Percentiles rank a stretch among this genome's conserved stretches.
Evolutionary conservation across 257 asterid genomes (phyloP).

Genomic region (Nicotiana knightiana): DNA sequence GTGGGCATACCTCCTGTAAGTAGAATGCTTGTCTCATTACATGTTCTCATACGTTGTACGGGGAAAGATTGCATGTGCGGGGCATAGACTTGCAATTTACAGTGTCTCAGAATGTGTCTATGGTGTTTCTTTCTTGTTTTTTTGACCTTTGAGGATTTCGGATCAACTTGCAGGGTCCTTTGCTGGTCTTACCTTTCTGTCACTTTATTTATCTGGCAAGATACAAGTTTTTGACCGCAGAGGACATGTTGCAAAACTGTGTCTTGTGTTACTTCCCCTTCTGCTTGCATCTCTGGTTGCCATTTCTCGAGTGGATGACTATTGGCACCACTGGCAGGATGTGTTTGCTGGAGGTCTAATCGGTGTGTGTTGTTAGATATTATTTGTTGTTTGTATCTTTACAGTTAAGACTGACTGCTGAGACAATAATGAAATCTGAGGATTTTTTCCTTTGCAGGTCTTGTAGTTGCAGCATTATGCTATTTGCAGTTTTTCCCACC

Average conservation of each 20-base stretch:
- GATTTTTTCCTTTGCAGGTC: slow-evolving; percentile 36
- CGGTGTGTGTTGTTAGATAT: slow-evolving; percentile 38
- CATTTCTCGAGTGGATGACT: slow-evolving; percentile 77
- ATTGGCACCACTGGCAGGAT: slow-evolving; percentile 93
- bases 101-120: neutral
- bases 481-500: slow-evolving; percentile 90
- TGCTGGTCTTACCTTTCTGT: slow-evolving; percentile 75
- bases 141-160: neutral
- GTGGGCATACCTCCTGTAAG: slow-evolving; percentile 94
- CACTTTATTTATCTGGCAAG: slow-evolving; percentile 73
- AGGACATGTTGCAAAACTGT: slow-evolving; percentile 78
- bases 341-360: slow-evolving; percentile 75
- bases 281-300: slow-evolving; percentile 57
- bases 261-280: slow-evolving; percentile 60
- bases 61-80: neutral
- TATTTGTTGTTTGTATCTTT: neutral
- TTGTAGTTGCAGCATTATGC: slow-evolving; percentile 56
- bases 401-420: neutral
- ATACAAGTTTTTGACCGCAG: slow-evolving; percentile 58
- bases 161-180: slow-evolving; percentile 49
- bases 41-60: neutral
- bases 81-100: neutral
- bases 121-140: neutral
- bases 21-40: slow-evolving; percentile 1
- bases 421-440: neutral